A percentile compares a stretch with the other conserved stretches of the same genome.
Conservation (phyloP, 306 rosid species). For the Cicer chorassanicum region DNA sequence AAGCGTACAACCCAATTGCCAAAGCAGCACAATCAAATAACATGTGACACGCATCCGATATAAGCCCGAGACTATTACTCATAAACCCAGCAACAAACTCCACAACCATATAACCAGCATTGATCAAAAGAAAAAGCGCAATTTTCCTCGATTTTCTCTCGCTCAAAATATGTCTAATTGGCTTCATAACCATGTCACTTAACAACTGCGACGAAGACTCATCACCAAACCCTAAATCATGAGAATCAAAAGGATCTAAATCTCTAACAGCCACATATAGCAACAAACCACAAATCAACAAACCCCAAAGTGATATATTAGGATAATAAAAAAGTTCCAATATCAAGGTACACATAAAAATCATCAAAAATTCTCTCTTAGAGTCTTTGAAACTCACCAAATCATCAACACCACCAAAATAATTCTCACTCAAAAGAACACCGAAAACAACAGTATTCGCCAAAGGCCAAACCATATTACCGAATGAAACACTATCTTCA, state of each 20-base stretch:
- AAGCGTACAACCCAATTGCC: constrained; percentile 94
- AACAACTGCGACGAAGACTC: constrained; percentile 59
- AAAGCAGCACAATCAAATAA: constrained; percentile 98
- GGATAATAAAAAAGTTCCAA: constrained; percentile 85
- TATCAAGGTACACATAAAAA: constrained; percentile 68
- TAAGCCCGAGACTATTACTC: constrained; percentile 95
- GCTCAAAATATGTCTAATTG: constrained; percentile 74
- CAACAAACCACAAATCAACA: constrained; percentile 74
- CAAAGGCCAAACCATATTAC: constrained; percentile 74
- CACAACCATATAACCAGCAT: constrained; percentile 87
- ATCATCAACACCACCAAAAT: constrained; percentile 57
- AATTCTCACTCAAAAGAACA: constrained; percentile 75
- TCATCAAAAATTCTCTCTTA: constrained; percentile 69
- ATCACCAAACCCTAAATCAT: constrained; percentile 55
- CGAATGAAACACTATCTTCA: constrained; percentile 54
- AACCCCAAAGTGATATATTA: constrained; percentile 88
- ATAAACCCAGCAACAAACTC: constrained; percentile 88
- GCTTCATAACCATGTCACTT: constrained; percentile 66
- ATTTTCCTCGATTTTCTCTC: constrained; percentile 93
- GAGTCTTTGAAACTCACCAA: constrained; percentile 62
- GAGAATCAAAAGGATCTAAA: constrained; percentile 60
- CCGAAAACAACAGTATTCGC: constrained; percentile 85
- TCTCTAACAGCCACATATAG: constrained; percentile 79
- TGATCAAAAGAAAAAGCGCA: constrained; percentile 86
- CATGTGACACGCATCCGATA: constrained; percentile 97